Percentiles rank a stretch among this genome's conserved stretches.
Conservation (phyloP, 2,329 filamentous ascomycete species). For the Sporothrix humicola region DNA sequence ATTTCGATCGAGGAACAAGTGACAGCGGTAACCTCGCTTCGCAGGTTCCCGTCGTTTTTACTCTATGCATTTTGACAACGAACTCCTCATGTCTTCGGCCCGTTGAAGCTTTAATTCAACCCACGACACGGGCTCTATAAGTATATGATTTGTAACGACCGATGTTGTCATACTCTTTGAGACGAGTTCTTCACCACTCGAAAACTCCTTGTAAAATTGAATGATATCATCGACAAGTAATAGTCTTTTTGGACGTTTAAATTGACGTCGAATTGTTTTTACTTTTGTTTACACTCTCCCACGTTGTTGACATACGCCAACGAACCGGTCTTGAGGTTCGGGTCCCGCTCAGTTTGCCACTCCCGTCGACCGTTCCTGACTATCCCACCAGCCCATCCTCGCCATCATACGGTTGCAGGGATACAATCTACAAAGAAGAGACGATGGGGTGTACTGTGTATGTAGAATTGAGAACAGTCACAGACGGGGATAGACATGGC, state of each 20-base stretch:
- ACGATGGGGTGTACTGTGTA: not conserved
- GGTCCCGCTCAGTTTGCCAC: constrained; percentile 13
- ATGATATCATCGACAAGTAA: not conserved
- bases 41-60: not conserved
- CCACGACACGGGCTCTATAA: not conserved
- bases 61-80: not conserved
- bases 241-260: too few relatives aligned
- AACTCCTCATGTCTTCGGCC: not conserved
- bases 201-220: not conserved
- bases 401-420: not conserved
- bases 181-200: not conserved
- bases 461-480: not conserved
- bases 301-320: not conserved
- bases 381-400: not conserved
- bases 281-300: not conserved
- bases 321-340: not conserved
- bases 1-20: not conserved
- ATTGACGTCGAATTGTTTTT: not conserved
- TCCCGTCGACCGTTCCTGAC: constrained; percentile 11
- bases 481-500: not conserved
- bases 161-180: not conserved
- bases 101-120: not conserved
- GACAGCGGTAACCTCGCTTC: not conserved
- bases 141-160: not conserved
- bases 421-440: not conserved